Percentiles rank a stretch among this genome's conserved stretches.
Evolutionary conservation across 2,329 filamentous ascomycete genomes (phyloP).

Genomic region (Gaeumannomyces sp.): DNA sequence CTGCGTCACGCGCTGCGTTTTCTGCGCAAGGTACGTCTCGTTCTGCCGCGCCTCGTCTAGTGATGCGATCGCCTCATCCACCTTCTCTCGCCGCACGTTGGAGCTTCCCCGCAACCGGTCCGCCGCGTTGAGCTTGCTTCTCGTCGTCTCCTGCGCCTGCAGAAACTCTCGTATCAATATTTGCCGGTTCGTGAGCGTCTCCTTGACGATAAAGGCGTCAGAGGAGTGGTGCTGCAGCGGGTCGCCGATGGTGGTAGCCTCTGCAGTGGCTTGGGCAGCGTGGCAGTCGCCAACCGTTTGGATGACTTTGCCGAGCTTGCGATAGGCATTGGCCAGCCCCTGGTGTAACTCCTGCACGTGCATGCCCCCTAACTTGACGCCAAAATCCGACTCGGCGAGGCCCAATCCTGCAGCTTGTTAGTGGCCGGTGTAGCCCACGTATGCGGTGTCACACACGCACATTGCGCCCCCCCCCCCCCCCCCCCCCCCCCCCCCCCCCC

Average conservation of each 20-base stretch:
- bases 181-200: conserved; percentile 94
- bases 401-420: conserved; percentile 62
- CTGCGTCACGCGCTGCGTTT: conserved; percentile 81
- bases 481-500: no score
- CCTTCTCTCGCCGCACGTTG: conserved; percentile 87
- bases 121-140: conserved; percentile 76
- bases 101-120: conserved; percentile 83
- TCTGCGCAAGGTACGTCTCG: conserved; percentile 75
- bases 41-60: conserved; percentile 81
- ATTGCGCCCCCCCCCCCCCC: neutral
- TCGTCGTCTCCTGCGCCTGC: conserved; percentile 80
- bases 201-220: conserved; percentile 96
- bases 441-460: neutral
- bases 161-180: conserved; percentile 90
- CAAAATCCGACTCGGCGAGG: conserved; percentile 86
- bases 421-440: neutral
- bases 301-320: conserved; percentile 88
- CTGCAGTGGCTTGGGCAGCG: conserved; percentile 90
- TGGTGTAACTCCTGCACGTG: conserved; percentile 84
- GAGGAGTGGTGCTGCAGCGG: conserved; percentile 91
- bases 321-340: conserved; percentile 83
- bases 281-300: conserved; percentile 94
- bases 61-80: conserved; percentile 90
- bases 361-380: conserved; percentile 82
- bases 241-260: conserved; percentile 90